Conservation (phyloP, 306 rosid species). For the Quercus mongolica region DNA sequence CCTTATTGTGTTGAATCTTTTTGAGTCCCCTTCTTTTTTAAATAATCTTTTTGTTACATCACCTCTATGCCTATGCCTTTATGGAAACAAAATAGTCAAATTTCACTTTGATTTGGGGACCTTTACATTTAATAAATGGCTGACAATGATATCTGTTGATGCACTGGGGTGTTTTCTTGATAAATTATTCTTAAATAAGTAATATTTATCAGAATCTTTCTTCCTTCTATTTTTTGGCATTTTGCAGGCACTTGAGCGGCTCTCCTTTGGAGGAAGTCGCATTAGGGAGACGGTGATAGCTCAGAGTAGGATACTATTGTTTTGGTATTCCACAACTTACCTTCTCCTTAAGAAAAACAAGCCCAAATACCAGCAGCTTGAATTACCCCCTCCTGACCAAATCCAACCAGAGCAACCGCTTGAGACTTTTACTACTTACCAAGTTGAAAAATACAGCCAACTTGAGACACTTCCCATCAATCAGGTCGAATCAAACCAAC, state of each 20-base stretch:
- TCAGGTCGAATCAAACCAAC: conserved; percentile 37
- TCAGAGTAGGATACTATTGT: conserved; percentile 76
- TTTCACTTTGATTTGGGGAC: background rate
- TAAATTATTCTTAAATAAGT: background rate
- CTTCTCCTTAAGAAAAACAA: conserved; percentile 84
- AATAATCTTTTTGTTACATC: background rate
- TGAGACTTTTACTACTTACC: conserved; percentile 36
- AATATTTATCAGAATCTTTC: background rate
- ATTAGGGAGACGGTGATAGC: conserved; percentile 72
- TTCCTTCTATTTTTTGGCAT: background rate
- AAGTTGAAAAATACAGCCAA: conserved; percentile 33
- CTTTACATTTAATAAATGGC: background rate
- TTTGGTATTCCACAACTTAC: conserved; percentile 81
- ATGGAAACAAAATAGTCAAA: background rate
- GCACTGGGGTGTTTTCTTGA: background rate
- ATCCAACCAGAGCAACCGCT: conserved; percentile 24
- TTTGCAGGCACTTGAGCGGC: conserved; percentile 79
- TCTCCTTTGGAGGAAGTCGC: conserved; percentile 61
- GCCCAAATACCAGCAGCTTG: conserved; percentile 81
- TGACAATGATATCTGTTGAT: background rate
- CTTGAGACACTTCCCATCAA: conserved; percentile 36
- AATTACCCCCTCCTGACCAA: conserved; percentile 38
- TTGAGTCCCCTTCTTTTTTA: background rate
- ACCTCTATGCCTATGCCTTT: background rate
- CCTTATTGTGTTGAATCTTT: background rate